phyloP scores from a whole-genome alignment of 2,329 filamentous ascomycete genomes.

The Juglanconis juglandina region DNA sequence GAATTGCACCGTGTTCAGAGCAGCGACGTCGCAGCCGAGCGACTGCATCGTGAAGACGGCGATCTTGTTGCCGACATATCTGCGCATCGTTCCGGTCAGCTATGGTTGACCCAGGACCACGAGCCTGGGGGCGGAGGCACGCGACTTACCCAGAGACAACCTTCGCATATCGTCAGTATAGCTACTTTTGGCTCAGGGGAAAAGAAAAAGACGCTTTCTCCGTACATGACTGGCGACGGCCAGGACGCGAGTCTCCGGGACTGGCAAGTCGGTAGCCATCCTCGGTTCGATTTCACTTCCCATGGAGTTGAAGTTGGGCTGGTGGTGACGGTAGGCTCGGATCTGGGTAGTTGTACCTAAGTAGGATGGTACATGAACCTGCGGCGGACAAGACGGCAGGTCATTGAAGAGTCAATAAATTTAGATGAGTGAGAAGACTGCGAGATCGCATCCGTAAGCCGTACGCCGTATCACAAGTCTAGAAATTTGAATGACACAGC shows the following conservation, averaged over 20 bases:
- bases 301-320: not conserved
- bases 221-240: conserved; percentile 94
- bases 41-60: conserved; percentile 92
- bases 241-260: conserved; percentile 66
- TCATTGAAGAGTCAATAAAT: not conserved
- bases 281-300: conserved; percentile 1
- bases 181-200: not conserved
- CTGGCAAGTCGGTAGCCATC: conserved; percentile 39
- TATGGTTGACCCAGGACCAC: not conserved
- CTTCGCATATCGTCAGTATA: conserved; percentile 26
- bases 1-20: conserved; percentile 95
- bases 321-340: not conserved
- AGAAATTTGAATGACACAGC: conserved; percentile 12
- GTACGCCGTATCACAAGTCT: conserved; percentile 6
- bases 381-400: not conserved
- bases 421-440: not conserved
- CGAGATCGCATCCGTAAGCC: not conserved
- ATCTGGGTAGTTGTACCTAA: not conserved
- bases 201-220: conserved; percentile 21
- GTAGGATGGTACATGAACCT: not conserved
- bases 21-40: conserved; percentile 87
- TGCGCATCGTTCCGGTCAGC: conserved; percentile 34
- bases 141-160: conserved; percentile 41
- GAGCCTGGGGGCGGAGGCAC: not conserved
- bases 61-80: conserved; percentile 97